Evolutionary conservation across 2,329 filamentous ascomycete species (phyloP).

Genomic region (Claviceps pusilla): DNA sequence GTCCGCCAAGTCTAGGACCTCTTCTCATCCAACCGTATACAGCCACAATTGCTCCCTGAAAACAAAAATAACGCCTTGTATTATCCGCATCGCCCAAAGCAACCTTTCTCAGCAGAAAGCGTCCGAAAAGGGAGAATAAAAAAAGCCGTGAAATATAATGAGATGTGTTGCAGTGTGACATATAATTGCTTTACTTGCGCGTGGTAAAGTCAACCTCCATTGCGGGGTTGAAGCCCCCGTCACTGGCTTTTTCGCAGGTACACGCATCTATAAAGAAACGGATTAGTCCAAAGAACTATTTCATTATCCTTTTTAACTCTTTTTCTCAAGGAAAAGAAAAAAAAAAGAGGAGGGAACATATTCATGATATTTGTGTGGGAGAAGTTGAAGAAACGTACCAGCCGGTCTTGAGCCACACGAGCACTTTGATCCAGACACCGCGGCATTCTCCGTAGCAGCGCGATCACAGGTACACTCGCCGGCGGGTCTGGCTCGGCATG

Average conservation of each 20-base stretch:
- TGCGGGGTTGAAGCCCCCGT: conserved; percentile 43
- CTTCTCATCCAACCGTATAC: neutral
- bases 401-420: conserved; percentile 61
- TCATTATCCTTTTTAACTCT: conserved; percentile 10
- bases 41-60: neutral
- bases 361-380: neutral
- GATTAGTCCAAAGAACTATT: conserved; percentile 5
- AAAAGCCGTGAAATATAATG: neutral
- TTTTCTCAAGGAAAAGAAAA: neutral
- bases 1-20: neutral
- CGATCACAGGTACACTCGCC: conserved; percentile 72
- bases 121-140: neutral
- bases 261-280: conserved; percentile 39
- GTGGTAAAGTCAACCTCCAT: conserved; percentile 84
- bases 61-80: neutral
- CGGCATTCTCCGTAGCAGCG: conserved; percentile 53
- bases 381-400: conserved; percentile 33
- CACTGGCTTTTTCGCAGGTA: conserved; percentile 65
- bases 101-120: too few species aligned
- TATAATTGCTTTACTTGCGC: conserved; percentile 25
- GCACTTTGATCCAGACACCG: conserved; percentile 47
- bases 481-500: conserved; percentile 66
- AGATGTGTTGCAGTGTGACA: neutral
- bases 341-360: conserved; percentile 6
- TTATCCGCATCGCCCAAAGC: neutral